Conservation (phyloP, 2,329 filamentous ascomycete species). For the Biscogniauxia marginata region DNA sequence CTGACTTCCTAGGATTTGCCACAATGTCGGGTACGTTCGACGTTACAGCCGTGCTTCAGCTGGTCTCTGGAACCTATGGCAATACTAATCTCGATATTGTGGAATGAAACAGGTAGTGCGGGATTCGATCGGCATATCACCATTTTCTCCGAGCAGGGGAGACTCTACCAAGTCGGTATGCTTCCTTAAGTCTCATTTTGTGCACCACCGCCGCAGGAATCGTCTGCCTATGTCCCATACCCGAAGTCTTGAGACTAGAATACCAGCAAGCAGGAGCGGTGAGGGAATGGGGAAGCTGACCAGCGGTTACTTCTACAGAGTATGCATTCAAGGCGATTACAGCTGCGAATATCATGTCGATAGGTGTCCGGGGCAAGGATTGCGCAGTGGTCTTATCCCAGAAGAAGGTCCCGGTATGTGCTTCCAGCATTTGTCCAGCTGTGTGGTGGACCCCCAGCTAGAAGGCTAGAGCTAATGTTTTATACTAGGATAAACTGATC, state of each 20-base stretch:
- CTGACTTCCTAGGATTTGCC: slow-evolving; percentile 23
- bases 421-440: slow-evolving; percentile 20
- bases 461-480: slow-evolving; percentile 33
- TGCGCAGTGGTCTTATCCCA: slow-evolving; percentile 97
- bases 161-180: slow-evolving; percentile 99
- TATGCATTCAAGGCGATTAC: slow-evolving; percentile 99
- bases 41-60: slow-evolving; percentile 7
- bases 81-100: slow-evolving; percentile 27
- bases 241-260: neutral
- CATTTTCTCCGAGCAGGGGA: slow-evolving; percentile 98
- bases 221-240: slow-evolving; percentile 8
- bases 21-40: slow-evolving; percentile 48
- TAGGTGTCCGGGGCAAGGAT: slow-evolving; percentile 93
- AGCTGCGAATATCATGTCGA: slow-evolving; percentile 96
- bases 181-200: slow-evolving; percentile 26
- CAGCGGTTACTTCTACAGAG: slow-evolving; percentile 55
- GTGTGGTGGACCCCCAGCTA: slow-evolving; percentile 9
- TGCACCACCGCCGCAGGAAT: slow-evolving; percentile 4
- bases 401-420: slow-evolving; percentile 96
- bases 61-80: slow-evolving; percentile 10
- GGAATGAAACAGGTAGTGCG: slow-evolving; percentile 65
- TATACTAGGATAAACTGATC: slow-evolving; percentile 89
- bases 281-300: slow-evolving; percentile 22
- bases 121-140: slow-evolving; percentile 99
- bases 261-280: slow-evolving; percentile 7